phyloP scores from a whole-genome alignment of 495 filamentous ascomycete genomes.

The Thermothielavioides terrestris region DNA sequence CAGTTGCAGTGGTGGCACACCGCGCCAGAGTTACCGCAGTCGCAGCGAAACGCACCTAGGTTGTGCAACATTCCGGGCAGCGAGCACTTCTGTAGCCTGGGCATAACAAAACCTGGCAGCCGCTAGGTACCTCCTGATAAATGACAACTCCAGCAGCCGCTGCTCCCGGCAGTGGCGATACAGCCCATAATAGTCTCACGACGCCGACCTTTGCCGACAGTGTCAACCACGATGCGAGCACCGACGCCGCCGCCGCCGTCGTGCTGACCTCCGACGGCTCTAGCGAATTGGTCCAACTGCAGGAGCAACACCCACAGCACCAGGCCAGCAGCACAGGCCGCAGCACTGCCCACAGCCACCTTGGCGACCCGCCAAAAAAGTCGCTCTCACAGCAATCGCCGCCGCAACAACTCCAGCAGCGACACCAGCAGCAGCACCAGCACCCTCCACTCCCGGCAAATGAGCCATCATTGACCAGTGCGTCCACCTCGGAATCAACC shows the following conservation, averaged over 20 bases:
- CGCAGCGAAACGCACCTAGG: too few relatives aligned
- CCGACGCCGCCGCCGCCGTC: constrained; percentile 16
- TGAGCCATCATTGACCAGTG: constrained; percentile 8
- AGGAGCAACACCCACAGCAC: constrained; percentile 10
- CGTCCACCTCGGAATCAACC: constrained; percentile 17
- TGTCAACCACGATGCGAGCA: constrained; percentile 9
- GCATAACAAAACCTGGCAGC: constrained; percentile 2
- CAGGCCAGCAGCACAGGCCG: constrained; percentile 3
- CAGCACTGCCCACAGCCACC: constrained; percentile 15
- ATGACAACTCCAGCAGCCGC: constrained; percentile 23
- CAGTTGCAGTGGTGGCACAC: too few relatives aligned
- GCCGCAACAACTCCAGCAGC: not conserved
- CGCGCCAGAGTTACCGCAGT: too few relatives aligned
- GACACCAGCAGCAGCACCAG: constrained; percentile 6
- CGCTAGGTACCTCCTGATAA: constrained; percentile 11
- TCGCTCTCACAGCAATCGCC: constrained; percentile 7
- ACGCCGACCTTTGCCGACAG: constrained; percentile 6
- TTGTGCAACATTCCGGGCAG: too few relatives aligned
- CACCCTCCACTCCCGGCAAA: constrained; percentile 8
- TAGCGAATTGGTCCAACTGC: constrained; percentile 31
- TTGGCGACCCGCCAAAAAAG: constrained; percentile 9
- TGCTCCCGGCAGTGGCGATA: constrained; percentile 23
- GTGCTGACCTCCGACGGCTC: constrained; percentile 34
- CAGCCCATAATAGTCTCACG: constrained; percentile 2
- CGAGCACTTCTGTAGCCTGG: too few relatives aligned